A percentile compares a stretch with the other conserved stretches of the same genome.
These are phyloP conservation scores for Oenanthe sinensis DNA, from an alignment of 129 eudicot species.

Conservation along the genomic window DNA sequence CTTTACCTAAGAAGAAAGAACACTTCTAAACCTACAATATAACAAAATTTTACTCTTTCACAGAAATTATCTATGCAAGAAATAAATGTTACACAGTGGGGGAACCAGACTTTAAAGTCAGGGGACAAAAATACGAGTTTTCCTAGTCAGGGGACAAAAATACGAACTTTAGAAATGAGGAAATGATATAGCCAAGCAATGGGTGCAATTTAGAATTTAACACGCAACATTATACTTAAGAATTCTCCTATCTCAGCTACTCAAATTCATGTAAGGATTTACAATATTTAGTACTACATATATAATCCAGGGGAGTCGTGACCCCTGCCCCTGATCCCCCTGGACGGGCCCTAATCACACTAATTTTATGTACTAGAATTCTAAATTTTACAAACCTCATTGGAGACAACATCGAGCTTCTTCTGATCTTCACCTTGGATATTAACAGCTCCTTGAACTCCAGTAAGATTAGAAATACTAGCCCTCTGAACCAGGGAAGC, in stretches of 20 bases:
- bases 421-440: conserved; percentile 96
- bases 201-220: too few species aligned
- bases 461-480: conserved; percentile 86
- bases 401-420: conserved; percentile 90
- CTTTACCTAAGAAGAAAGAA: not conserved
- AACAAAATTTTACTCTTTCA: not conserved
- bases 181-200: not conserved
- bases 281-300: not conserved
- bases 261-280: not conserved
- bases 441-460: conserved; percentile 90
- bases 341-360: not conserved
- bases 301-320: not conserved
- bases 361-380: not conserved
- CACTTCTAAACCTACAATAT: not conserved
- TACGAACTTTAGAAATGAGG: not conserved
- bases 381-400: conserved; percentile 43
- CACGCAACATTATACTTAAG: not conserved
- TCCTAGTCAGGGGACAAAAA: not conserved
- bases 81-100: not conserved
- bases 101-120: not conserved
- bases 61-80: not conserved
- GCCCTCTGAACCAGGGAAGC: conserved; percentile 91
- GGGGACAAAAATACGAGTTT: not conserved
- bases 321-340: too few species aligned
- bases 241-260: not conserved